A percentile compares a stretch with the other conserved stretches of the same genome.
phyloP scores from a whole-genome alignment of 1,284 basidiomycete species.

The Amylostereum chailletii region DNA sequence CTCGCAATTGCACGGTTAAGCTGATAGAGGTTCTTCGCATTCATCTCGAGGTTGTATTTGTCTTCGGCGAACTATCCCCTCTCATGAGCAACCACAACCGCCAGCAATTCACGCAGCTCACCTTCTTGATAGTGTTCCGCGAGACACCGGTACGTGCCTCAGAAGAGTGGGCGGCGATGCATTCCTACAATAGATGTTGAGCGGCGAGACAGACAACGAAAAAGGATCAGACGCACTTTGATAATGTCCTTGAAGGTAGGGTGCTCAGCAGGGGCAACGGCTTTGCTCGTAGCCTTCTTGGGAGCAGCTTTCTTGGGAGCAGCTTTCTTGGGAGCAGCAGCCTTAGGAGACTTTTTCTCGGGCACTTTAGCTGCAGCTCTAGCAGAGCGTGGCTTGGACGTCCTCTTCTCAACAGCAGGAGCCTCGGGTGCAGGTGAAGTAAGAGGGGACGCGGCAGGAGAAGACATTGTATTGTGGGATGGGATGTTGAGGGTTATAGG shows the following conservation, averaged over 20 bases:
- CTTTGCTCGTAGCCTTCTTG: conserved; percentile 12
- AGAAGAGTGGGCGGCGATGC: conserved; percentile 56
- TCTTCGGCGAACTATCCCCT: conserved; percentile 58
- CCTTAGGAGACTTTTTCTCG: conserved; percentile 21
- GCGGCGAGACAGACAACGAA: conserved; percentile 8
- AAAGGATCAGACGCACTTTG: conserved; percentile 27
- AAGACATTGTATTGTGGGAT: conserved; percentile 10
- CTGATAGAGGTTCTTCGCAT: conserved; percentile 48
- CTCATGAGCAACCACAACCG: conserved; percentile 1
- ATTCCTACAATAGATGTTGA: conserved; percentile 38
- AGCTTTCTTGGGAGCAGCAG: conserved; percentile 18
- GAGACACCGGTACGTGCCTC: conserved; percentile 69
- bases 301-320: conserved; percentile 20
- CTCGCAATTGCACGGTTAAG: conserved; percentile 65
- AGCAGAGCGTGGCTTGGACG: conserved; percentile 10
- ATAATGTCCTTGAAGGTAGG: conserved; percentile 61
- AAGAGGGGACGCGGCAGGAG: conserved; percentile 14
- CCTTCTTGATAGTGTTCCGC: conserved; percentile 75
- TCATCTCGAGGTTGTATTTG: conserved; percentile 58
- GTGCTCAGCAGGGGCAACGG: conserved; percentile 20
- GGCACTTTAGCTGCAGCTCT: conserved; percentile 32
- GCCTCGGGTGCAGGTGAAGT: conserved; percentile 10
- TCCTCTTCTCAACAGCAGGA: conserved; percentile 11
- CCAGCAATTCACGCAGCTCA: conserved; percentile 12
- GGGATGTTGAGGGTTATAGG: neutral